Evolutionary conservation across 2,329 filamentous ascomycete genomes (phyloP).

Genomic region (Fusarium falciforme): DNA sequence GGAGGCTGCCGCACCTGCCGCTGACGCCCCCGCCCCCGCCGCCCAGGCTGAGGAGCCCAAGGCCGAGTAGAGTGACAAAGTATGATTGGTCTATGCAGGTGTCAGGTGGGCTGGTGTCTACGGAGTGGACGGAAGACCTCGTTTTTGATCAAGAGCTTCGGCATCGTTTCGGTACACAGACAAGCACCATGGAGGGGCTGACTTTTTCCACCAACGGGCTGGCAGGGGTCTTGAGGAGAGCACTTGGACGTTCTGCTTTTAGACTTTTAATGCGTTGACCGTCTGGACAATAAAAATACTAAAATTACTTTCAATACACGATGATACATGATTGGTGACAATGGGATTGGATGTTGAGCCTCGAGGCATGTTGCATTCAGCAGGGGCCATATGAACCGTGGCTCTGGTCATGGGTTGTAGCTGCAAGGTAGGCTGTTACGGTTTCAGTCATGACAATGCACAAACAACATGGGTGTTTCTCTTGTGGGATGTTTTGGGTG

Average conservation of each 20-base stretch:
- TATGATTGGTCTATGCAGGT: conserved; percentile 48
- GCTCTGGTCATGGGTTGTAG: background rate
- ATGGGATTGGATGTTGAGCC: background rate
- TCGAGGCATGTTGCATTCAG: background rate
- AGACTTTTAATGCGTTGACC: conserved; percentile 66
- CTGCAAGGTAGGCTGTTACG: background rate
- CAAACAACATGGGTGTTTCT: background rate
- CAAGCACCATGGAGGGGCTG: conserved; percentile 53
- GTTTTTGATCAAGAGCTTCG: conserved; percentile 62
- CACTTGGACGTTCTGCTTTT: conserved; percentile 65
- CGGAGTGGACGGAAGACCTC: conserved; percentile 71
- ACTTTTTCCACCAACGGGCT: conserved; percentile 51
- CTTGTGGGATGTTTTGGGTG: background rate
- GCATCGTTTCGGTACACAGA: conserved; percentile 61
- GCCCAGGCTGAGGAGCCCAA: conserved; percentile 72
- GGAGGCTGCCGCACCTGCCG: conserved; percentile 62
- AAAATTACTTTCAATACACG: conserved; percentile 57
- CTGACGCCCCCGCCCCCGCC: conserved; percentile 67
- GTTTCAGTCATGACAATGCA: background rate
- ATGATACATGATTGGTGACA: conserved; percentile 34
- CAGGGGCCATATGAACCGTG: background rate
- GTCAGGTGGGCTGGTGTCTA: conserved; percentile 70
- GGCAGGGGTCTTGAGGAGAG: conserved; percentile 56
- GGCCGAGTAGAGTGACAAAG: conserved; percentile 65
- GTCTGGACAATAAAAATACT: conserved; percentile 68